phyloP scores from a whole-genome alignment of 805 yeast species.

The Ogataea methylovora region DNA sequence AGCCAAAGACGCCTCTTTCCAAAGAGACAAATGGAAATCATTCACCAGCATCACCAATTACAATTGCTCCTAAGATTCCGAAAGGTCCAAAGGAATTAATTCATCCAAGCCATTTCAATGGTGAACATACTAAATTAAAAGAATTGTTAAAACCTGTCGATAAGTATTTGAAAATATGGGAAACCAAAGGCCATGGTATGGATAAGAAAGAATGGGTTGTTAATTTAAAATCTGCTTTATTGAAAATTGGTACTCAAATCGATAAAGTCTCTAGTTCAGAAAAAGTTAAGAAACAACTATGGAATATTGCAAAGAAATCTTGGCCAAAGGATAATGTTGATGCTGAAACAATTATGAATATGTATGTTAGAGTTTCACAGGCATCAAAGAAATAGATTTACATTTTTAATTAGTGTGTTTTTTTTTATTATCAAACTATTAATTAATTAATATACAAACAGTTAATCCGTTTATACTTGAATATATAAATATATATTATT shows the following conservation, averaged over 20 bases:
- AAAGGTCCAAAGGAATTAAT: conserved; percentile 3
- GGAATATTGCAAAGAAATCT: conserved; percentile 23
- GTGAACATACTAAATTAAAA: conserved; percentile 1
- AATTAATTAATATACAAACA: no score
- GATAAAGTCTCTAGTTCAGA: conserved; percentile 17
- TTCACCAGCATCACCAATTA: neutral
- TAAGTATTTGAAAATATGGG: conserved; percentile 22
- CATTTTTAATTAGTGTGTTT: no score
- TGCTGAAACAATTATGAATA: conserved; percentile 21
- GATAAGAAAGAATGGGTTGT: conserved; percentile 25
- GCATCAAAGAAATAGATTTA: no score
- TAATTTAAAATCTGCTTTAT: conserved; percentile 19
- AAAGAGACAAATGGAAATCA: neutral
- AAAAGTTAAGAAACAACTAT: conserved; percentile 18
- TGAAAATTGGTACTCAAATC: conserved; percentile 23
- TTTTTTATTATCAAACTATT: neutral
- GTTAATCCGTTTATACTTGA: no score
- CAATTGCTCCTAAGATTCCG: neutral
- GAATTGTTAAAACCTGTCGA: conserved; percentile 19
- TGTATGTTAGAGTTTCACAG: conserved; percentile 15
- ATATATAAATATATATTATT: neutral
- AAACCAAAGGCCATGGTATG: conserved; percentile 23
- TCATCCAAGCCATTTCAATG: conserved; percentile 5
- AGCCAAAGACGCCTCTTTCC: neutral
- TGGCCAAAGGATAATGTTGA: conserved; percentile 27